Evolutionary conservation across 257 asterid species (phyloP), one percentile per base, ranked within the genome.

Genomic region (Scutellaria barbata): DNA sequence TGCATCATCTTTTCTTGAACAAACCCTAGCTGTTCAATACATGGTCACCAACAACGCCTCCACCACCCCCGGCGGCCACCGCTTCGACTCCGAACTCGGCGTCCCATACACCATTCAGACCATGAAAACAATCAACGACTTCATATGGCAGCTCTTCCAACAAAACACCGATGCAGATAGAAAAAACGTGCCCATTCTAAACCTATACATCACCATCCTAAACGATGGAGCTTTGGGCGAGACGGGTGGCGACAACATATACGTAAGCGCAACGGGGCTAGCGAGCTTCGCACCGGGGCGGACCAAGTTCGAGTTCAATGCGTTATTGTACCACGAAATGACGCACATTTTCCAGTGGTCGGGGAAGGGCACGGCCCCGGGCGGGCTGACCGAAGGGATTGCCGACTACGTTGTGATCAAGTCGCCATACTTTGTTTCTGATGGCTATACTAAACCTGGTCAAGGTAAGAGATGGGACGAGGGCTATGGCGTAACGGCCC

Each of bases 331-430:
- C 76, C 85, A 82, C 25, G 87, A 85, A 50, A 82, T 72, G 74
- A 78, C 89, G 0, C 89, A 82, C 65, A 48, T 77, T 9, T 85
- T 77, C 20, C 87, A 82, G 18, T 85, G 85, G 87, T 68, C 72
- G 5, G 85, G 87, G 3, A 5, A 37, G 0, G 66, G 76, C 1
- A 58, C 76, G 1, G 81, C 83, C 0, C 89, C 89, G 0, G 81
- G 72, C 0, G 86, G 89, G 2, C 25, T 84, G 37, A 77, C 76
- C 2, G 86, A 84, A n/a, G 86, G 86, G 8, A 10, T 74, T 0
- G 85, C 89, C 0, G 86, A 81, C 6, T 84, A 81, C 16, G 74
- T 79, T 9, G 74, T 42, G 80, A 16, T 77, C 8, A 79, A 81
- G 10, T 63, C 83, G 4, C 14, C 54, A 0, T 63, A 47, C n/a